Percentiles rank a stretch among this genome's conserved stretches.
phyloP scores from a whole-genome alignment of 257 asterid genomes.

The Mitragyna speciosa region DNA sequence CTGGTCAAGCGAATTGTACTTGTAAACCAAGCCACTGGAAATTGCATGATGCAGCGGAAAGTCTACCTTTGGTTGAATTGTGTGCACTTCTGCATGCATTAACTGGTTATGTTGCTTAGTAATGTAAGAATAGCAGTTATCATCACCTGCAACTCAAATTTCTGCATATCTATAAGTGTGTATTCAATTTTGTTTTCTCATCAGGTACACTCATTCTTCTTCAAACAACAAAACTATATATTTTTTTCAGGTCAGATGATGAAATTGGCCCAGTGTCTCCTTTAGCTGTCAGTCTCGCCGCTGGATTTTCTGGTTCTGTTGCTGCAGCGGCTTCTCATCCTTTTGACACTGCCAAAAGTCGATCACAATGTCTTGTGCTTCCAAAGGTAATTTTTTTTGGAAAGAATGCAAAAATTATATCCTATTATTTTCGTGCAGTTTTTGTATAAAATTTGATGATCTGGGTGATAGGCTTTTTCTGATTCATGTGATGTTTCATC shows the following conservation, averaged over 20 bases:
- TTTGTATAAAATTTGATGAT: not conserved
- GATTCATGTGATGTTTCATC: not conserved
- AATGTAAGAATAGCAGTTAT: not conserved
- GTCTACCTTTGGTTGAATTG: not conserved
- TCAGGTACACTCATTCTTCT: not conserved
- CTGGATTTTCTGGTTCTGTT: constrained; percentile 93
- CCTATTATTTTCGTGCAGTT: not conserved
- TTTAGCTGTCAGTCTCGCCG: constrained; percentile 73
- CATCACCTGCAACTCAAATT: not conserved
- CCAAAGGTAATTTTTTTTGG: constrained; percentile 62
- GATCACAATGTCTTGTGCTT: constrained; percentile 75
- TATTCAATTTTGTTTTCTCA: not conserved
- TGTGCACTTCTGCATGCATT: no score
- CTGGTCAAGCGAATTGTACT: not conserved
- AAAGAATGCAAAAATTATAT: no score
- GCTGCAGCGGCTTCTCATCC: constrained; percentile 98
- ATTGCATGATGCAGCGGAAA: not conserved
- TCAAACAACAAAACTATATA: not conserved
- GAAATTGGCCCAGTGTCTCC: constrained; percentile 92
- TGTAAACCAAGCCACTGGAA: not conserved
- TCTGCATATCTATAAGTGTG: not conserved
- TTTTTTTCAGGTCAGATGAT: constrained; percentile 52
- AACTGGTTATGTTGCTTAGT: not conserved
- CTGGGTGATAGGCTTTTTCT: not conserved
- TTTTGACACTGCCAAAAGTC: constrained; percentile 83